Evolutionary conservation across 2,329 filamentous ascomycete genomes (phyloP).

Genomic region (Aspergillus sp.): DNA sequence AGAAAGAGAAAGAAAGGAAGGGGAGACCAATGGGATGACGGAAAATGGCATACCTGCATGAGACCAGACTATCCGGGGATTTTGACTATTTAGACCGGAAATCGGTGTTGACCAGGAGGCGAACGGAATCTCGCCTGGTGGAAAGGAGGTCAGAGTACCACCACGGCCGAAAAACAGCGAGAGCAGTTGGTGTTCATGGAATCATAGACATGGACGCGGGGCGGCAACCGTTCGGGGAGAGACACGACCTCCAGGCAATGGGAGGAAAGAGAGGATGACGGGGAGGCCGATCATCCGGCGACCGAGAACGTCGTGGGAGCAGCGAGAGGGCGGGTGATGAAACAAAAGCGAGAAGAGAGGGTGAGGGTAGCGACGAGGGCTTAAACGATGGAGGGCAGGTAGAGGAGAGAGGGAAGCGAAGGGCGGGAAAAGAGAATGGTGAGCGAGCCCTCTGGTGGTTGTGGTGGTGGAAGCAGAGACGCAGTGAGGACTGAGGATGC

Average conservation of each 20-base stretch:
- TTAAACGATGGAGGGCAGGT: constrained; percentile 2
- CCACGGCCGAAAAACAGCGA: constrained; percentile 32
- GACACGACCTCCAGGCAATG: constrained; percentile 22
- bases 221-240: constrained; percentile 25
- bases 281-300: constrained; percentile 25
- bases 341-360: not conserved
- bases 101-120: constrained; percentile 27
- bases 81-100: constrained; percentile 22
- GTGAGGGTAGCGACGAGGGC: constrained; percentile 5
- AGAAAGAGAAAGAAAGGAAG: constrained; percentile 3
- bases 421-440: not conserved
- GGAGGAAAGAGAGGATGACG: constrained; percentile 17
- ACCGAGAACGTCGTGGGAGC: constrained; percentile 7
- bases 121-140: constrained; percentile 24
- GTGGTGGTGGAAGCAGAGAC: constrained; percentile 9
- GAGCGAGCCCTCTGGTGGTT: not conserved
- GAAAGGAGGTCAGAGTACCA: constrained; percentile 38
- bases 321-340: not conserved
- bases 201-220: constrained; percentile 40
- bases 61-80: constrained; percentile 31
- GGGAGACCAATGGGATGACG: constrained; percentile 2
- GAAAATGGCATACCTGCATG: constrained; percentile 39
- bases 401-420: constrained; percentile 2
- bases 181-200: constrained; percentile 29
- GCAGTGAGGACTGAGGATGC: constrained; percentile 1